Base-by-base conservation (phyloP, 768 basidiomycete species). In the Sutorius australiensis region DNA sequence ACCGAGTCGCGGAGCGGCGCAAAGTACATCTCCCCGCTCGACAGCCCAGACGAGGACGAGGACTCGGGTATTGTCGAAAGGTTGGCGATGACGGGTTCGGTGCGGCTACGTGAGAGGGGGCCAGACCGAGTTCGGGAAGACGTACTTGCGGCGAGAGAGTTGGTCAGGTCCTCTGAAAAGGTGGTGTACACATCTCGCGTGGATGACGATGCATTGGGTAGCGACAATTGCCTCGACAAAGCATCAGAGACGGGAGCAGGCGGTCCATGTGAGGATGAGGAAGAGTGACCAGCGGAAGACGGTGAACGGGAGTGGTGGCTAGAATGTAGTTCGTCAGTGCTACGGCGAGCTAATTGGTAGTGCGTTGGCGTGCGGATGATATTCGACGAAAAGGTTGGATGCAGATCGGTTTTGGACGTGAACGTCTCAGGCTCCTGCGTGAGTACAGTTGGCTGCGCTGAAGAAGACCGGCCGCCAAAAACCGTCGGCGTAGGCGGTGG, bases 351-450 rank as follows among this genome's bases (percentile, higher is more conserved):
- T 4, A 53, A 54, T 17, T 65, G 64, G 54, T 87, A 89, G 61
- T 88, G 78, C 6, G 77, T 75, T 2, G 87, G 87, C 3, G 82
- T 86, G 44, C 87, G 83, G 31, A 89, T 73, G 64, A 87, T 84
- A 50, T 73, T 80, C n/a, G 80, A 61, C 2, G 84, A 83, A 60
- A 89, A 90, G 1, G 88, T 88, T 1, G 84, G 75, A 40, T 82
- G 79, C 16, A 88, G 78, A 13, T 81, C 78, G 17, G 64, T 71
- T 51, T 71, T 73, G 6, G 78, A 64, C 0, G 79, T 85, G 59
- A 77, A 87, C 3, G 75, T 73, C 50, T 80, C 77, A 1, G 67
- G 68, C 47, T 71, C 64, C 32, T 60, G 59, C 10, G 60, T 61
- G 47, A 66, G 56, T 21, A 48, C 0, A 12, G 53, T 12, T 16